Evolutionary conservation across 139 green algal species (phyloP), one percentile per base, ranked within the genome.

Genomic region (Closterium sp.): DNA sequence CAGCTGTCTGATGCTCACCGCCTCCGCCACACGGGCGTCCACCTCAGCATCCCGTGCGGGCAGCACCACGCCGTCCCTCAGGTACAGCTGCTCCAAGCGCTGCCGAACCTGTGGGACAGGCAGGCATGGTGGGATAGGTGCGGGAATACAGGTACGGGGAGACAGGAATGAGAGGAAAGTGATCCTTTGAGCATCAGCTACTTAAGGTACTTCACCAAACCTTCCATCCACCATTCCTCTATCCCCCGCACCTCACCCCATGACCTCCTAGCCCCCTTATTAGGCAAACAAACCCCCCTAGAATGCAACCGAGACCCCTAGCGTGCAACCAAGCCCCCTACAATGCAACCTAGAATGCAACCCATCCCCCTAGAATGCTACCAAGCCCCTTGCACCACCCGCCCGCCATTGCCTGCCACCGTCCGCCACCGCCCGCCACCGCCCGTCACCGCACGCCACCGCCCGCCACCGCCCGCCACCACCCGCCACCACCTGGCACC

Each of bases 1-100:
- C 89, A 99, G 95, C 6, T 94, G 69, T 6, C 95, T 86, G 88
- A 99, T 98, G 33, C 95, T 33, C 69, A 97, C 88, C 4, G 98
- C 98, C 94, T 99, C 97, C 36, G 91, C 88, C 87, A 97, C 87
- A 83, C 90, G 89, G 25, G 36, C 84, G 4, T 93, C 93, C 31
- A 84, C 19, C 31, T 91, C 93, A 25, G 38, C 92, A 33, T 31
- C 34, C 9, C 88, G 34, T 6, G 90, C 86, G 31, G 87, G 31
- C 12, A 19, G 55, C n/a, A 88, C 31, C 88, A 91, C 28, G 34
- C 88, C 88, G 30, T 91, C 88, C 64, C 88, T 31, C 84, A 87
- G 86, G 38, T 85, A 92, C 33, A 92, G 86, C 90, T 91, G 30
- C 81, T 92, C 90, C 87, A 92, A 91, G 28, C 87, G 33, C 87